Evolutionary conservation across 1,284 basidiomycete genomes (phyloP).

Genomic region (Termitomyces sp.): DNA sequence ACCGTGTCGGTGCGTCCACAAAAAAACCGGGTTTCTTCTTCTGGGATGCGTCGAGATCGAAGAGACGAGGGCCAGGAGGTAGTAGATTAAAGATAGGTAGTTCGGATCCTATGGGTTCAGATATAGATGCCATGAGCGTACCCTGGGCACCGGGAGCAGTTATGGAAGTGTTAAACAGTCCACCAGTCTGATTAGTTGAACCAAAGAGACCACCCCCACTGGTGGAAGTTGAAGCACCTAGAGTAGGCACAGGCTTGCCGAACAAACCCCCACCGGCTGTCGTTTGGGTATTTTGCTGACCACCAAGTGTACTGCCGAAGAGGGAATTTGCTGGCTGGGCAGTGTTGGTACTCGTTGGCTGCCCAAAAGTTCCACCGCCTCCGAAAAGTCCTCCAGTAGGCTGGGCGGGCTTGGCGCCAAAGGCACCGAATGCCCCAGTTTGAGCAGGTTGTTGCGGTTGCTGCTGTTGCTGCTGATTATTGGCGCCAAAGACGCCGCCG

Average conservation of each 20-base stretch:
- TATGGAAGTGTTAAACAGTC: slow-evolving; percentile 36
- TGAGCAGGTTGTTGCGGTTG: slow-evolving; percentile 23
- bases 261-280: slow-evolving; percentile 39
- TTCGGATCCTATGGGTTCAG: slow-evolving; percentile 86
- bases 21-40: slow-evolving; percentile 75
- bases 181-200: slow-evolving; percentile 26
- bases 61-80: slow-evolving; percentile 58
- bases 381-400: slow-evolving; percentile 39
- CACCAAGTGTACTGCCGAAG: slow-evolving; percentile 25
- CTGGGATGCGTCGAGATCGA: slow-evolving; percentile 52
- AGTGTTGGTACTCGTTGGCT: slow-evolving; percentile 18
- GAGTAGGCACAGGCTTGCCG: slow-evolving; percentile 33
- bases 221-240: slow-evolving; percentile 32
- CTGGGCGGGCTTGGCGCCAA: slow-evolving; percentile 35
- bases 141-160: slow-evolving; percentile 41
- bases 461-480: slow-evolving; percentile 23
- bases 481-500: slow-evolving; percentile 21
- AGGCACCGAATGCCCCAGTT: slow-evolving; percentile 29
- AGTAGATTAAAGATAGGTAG: slow-evolving; percentile 73
- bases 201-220: slow-evolving; percentile 43
- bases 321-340: slow-evolving; percentile 18
- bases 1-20: slow-evolving; percentile 61
- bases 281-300: slow-evolving; percentile 24
- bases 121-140: slow-evolving; percentile 78
- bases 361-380: slow-evolving; percentile 26